Conservation (phyloP, 2,329 filamentous ascomycete genomes). For the Pestalotiopsis sp. region DNA sequence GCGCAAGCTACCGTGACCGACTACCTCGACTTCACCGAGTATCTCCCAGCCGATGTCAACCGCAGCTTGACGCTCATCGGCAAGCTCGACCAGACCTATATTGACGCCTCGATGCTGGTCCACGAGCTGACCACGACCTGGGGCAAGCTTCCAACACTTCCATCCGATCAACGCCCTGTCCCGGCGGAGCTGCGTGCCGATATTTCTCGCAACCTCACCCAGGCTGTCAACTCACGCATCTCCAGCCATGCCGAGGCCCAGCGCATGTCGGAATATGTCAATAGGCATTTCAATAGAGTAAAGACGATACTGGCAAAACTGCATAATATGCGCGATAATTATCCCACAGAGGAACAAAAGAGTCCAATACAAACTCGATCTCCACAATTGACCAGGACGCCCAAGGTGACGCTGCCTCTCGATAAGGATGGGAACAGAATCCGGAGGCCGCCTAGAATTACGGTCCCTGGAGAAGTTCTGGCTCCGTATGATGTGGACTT, state of each 20-base stretch:
- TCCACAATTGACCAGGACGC: constrained; percentile 51
- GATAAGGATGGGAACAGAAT: constrained; percentile 49
- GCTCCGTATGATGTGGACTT: constrained; percentile 68
- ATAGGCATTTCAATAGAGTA: constrained; percentile 63
- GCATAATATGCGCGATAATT: constrained; percentile 62
- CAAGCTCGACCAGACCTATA: constrained; percentile 62
- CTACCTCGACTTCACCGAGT: constrained; percentile 72
- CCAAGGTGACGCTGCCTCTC: constrained; percentile 48
- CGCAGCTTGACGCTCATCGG: constrained; percentile 68
- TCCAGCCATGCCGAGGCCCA: constrained; percentile 64
- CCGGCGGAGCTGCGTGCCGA: constrained; percentile 57
- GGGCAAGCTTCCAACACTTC: constrained; percentile 54
- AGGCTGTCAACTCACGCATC: constrained; percentile 57
- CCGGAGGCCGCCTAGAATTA: constrained; percentile 58
- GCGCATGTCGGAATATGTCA: constrained; percentile 66
- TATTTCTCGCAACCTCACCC: constrained; percentile 60
- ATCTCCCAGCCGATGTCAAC: constrained; percentile 67
- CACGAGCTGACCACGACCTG: constrained; percentile 60
- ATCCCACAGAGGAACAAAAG: constrained; percentile 55
- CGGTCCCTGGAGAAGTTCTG: constrained; percentile 67
- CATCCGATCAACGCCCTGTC: constrained; percentile 48
- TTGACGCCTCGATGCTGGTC: constrained; percentile 56
- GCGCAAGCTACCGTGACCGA: constrained; percentile 71
- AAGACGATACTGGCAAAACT: constrained; percentile 62
- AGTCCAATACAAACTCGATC: constrained; percentile 56